Percentiles rank a stretch among this genome's conserved stretches.
These are phyloP conservation scores for Fusarium sambucinum DNA, from an alignment of 2,329 filamentous ascomycete species.

Conservation along the genomic window DNA sequence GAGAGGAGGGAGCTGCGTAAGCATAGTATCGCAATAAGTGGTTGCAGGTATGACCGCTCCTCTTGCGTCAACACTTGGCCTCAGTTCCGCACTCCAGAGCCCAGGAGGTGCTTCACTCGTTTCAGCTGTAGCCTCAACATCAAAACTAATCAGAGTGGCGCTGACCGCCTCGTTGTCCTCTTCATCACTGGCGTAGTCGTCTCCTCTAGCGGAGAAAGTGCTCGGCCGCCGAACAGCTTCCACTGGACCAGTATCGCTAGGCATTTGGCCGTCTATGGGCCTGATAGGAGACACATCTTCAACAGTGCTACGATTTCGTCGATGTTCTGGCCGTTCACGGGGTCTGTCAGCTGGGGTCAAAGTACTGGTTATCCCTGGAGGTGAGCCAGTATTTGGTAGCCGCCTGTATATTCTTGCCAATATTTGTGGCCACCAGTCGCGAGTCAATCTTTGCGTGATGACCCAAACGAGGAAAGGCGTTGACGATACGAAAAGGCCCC, in stretches of 20 bases:
- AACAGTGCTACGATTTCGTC: conserved; percentile 40
- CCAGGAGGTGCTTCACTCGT: conserved; percentile 63
- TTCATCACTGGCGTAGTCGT: conserved; percentile 68
- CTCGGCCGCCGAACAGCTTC: conserved; percentile 59
- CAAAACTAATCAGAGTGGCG: conserved; percentile 70
- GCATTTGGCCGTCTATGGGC: conserved; percentile 50
- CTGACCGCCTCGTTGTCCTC: conserved; percentile 67
- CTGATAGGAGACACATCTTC: conserved; percentile 44
- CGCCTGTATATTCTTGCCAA: conserved; percentile 55
- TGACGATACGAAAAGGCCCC: conserved; percentile 56
- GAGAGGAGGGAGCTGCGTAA: conserved; percentile 65
- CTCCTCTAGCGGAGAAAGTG: conserved; percentile 61
- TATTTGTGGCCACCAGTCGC: conserved; percentile 53
- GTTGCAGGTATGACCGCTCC: conserved; percentile 45
- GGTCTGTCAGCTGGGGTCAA: conserved; percentile 25
- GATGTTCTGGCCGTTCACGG: conserved; percentile 37
- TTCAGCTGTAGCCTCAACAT: conserved; percentile 69
- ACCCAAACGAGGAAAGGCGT: conserved; percentile 63
- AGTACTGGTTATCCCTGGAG: conserved; percentile 40
- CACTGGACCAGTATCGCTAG: conserved; percentile 45
- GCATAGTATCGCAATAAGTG: conserved; percentile 61
- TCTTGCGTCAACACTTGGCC: conserved; percentile 60
- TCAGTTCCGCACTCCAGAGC: conserved; percentile 69
- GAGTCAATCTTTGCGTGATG: conserved; percentile 56
- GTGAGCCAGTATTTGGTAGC: conserved; percentile 57